Percentiles rank a stretch among this genome's conserved stretches.
Conservation (phyloP, 116 monocot species). For the Trichopus zeylanicus region DNA sequence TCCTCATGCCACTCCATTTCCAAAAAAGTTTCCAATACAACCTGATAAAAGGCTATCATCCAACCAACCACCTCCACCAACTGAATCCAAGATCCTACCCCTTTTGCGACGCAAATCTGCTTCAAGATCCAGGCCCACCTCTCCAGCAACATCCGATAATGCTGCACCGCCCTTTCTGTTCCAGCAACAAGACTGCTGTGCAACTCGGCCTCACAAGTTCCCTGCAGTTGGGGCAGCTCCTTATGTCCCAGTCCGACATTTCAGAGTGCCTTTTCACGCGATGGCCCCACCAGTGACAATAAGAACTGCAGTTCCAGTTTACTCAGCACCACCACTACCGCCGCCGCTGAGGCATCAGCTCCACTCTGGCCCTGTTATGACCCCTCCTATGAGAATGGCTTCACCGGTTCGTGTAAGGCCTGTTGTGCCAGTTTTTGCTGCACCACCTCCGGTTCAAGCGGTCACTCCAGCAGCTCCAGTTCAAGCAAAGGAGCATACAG, state of each 20-base stretch:
- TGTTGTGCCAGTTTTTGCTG: slow-evolving; percentile 43
- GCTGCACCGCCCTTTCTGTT: neutral
- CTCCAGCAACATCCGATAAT: slow-evolving; percentile 9
- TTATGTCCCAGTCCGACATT: slow-evolving; percentile 62
- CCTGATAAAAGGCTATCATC: slow-evolving; percentile 32
- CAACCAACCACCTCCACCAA: slow-evolving; percentile 14
- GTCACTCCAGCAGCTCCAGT: slow-evolving; percentile 9
- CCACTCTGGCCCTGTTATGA: slow-evolving; percentile 13
- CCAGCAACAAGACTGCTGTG: slow-evolving; percentile 3
- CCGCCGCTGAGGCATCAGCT: slow-evolving; percentile 20
- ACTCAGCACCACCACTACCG: slow-evolving; percentile 67
- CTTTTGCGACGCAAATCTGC: slow-evolving; percentile 51
- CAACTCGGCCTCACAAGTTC: slow-evolving; percentile 36
- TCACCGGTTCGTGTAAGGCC: slow-evolving; percentile 67
- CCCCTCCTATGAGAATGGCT: slow-evolving; percentile 31
- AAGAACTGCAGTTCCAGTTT: slow-evolving; percentile 74
- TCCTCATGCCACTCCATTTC: slow-evolving; percentile 46
- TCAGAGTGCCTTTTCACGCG: slow-evolving; percentile 31
- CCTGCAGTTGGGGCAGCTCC: slow-evolving; percentile 61
- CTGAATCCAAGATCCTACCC: slow-evolving; percentile 81
- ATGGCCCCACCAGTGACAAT: slow-evolving; percentile 83
- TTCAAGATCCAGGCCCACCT: slow-evolving; percentile 26
- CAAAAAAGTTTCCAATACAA: slow-evolving; percentile 52
- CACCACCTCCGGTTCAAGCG: slow-evolving; percentile 3
- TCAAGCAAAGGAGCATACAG: slow-evolving; percentile 21